Base-by-base conservation (phyloP, 2,329 filamentous ascomycete genomes). In the Aphanocladium album region DNA sequence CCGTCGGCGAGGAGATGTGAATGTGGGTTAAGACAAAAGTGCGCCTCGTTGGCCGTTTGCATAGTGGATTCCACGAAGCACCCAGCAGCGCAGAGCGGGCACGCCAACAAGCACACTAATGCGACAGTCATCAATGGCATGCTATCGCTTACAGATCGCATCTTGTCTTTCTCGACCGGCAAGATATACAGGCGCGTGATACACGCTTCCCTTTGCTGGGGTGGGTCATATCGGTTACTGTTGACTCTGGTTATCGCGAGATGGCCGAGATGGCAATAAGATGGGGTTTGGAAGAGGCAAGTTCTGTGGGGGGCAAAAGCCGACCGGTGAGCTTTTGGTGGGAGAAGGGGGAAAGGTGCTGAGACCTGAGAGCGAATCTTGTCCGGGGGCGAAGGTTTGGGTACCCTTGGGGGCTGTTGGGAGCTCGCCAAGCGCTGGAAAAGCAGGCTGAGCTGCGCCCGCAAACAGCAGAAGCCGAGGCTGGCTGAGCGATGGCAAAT, bases 181-280 rank as follows among this genome's bases (percentile, higher is more conserved):
- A 72, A 25, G 70, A 69, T 39, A 72, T 58, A 60, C 70, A 72
- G 7, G 70, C 70, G 45, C 70, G 64, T 46, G 70, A 72, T 39
- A 72, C 69, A 60, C 70, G 67, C 64, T 72, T 71, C 30, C 62
- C 67, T 43, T 65, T 67, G 51, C 57, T 43, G 17, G 57, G 45
- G 57, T 59, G 53, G 60, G 53, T 57, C 60, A 62, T 60, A 7
- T 53, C 47, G 47, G 55, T 43, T 57, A 55, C 51, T 27, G 54
- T 51, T 55, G 14, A 47, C 12, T 25, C 16, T 35, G 53, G 41
- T 39, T 47, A 52, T 55, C 50, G 35, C 57, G 45, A 60, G 61
- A 46, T 39, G 57, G 45, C 57, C 49, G 61, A 54, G 51, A 64
- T 53, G 54, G 59, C 52, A 27, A 46, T 53, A 53, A 53, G 37